Base-by-base conservation (phyloP, 345 rosid species). In the Eucalyptus globulus region DNA sequence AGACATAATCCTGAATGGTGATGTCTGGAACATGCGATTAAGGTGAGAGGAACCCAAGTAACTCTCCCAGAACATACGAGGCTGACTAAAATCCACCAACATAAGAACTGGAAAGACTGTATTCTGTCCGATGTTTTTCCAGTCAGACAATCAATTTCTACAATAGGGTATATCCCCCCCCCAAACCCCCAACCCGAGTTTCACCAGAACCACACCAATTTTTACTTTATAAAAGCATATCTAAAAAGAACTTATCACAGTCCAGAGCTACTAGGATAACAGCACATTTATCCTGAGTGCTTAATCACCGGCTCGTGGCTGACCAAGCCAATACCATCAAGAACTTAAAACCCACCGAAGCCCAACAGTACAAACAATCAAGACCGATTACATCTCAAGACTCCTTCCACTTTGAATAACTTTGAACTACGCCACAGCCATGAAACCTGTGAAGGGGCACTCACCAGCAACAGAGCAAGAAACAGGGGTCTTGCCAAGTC, bases 381-480 rank as follows among this genome's bases (percentile, higher is more conserved):
- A 21, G 9, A 76, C 47, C 29, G 29, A 76, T 19, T 37, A 11
- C 43, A 76, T 22, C 47, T 37, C 29, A 40, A 40, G 85, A 40
- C 29, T 56, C 1, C 62, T 19, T 21, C 45, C 83, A 37, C 83
- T 11, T 37, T 37, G 83, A 76, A 37, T 76, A 37, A 40, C 83
- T 37, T 37, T 6, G 15, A 26, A 76, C 47, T 40, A 40, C 31
- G 49, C 4, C 49, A 29, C 58, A 19, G 31, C 56, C 26, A 58
- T 9, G 13, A 5, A 65, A 37, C 50, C 24, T 49, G 40, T 26
- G 21, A 21, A 37, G 44, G 34, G 45, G 88, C 49, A 56, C 92
- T 47, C 22, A 95, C 99, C 97, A 87, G 89, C 87, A 49, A 92
- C 87, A n/a, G 96, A 94, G 92, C 96, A 95, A 5, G 93, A 93